Evolutionary conservation across 2,329 filamentous ascomycete genomes (phyloP).

Genomic region (Penicillium sp.): DNA sequence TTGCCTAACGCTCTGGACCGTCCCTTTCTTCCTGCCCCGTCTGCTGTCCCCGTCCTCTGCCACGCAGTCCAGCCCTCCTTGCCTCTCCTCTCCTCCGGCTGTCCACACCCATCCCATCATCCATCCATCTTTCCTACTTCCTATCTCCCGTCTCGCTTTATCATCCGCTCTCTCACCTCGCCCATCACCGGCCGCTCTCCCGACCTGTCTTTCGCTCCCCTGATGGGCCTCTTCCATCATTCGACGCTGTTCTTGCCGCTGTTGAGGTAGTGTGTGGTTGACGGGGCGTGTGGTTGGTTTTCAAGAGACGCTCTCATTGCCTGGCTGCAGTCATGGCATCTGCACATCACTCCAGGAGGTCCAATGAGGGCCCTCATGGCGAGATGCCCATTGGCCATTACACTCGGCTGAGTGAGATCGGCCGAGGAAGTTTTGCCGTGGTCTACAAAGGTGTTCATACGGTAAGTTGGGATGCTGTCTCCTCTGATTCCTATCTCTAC

Average conservation of each 20-base stretch:
- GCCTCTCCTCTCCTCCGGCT: no score
- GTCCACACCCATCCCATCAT: no score
- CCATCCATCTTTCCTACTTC: no score
- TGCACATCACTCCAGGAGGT: constrained; percentile 37
- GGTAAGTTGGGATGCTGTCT: constrained; percentile 47
- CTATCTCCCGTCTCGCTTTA: no score
- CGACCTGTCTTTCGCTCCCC: no score
- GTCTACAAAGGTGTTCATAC: constrained; percentile 82
- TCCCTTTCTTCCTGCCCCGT: no score
- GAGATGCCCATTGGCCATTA: constrained; percentile 61
- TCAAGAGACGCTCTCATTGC: constrained; percentile 12
- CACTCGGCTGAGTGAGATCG: constrained; percentile 77
- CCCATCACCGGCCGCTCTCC: no score
- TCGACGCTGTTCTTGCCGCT: constrained; percentile 19
- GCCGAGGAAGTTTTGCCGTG: constrained; percentile 93
- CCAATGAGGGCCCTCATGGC: constrained; percentile 26
- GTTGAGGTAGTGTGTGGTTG: constrained; percentile 34
- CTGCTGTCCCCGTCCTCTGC: no score
- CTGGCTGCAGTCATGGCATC: constrained; percentile 36
- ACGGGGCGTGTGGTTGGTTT: no score
- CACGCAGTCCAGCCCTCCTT: no score
- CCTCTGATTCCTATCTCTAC: constrained; percentile 1
- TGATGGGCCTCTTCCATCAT: constrained; percentile 30
- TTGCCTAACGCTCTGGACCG: no score
- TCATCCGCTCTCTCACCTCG: no score